Evolutionary conservation across 345 rosid species (phyloP).

Genomic region (Syzygium aromaticum): DNA sequence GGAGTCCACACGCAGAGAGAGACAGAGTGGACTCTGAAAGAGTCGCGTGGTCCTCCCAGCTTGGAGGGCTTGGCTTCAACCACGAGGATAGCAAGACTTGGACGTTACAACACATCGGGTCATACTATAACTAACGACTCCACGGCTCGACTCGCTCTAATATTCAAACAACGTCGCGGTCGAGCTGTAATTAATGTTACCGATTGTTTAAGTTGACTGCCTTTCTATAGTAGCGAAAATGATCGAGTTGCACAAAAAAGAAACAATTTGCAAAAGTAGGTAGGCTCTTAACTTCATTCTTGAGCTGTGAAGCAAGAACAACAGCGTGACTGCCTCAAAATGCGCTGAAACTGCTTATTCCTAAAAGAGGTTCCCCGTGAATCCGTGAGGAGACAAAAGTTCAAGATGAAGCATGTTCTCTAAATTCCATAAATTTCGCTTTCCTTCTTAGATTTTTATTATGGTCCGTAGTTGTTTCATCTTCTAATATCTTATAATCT

Average conservation of each 20-base stretch:
- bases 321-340: background rate
- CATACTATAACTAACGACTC: background rate
- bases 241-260: background rate
- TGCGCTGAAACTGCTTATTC: background rate
- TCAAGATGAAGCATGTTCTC: background rate
- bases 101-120: background rate
- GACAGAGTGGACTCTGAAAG: background rate
- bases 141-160: background rate
- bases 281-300: background rate
- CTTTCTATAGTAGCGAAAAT: background rate
- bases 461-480: background rate
- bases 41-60: background rate
- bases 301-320: background rate
- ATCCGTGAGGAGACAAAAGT: background rate
- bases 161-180: background rate
- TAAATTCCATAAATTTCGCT: background rate
- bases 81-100: background rate
- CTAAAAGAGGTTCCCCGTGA: background rate
- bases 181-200: background rate
- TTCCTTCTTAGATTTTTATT: background rate
- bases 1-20: background rate
- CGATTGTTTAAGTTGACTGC: background rate
- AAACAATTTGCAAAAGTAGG: background rate
- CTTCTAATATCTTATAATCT: background rate
- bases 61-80: background rate